These are phyloP conservation scores for Pseudogymnoascus sp. DNA, from an alignment of 2,329 filamentous ascomycete genomes.

Conservation along the genomic window DNA sequence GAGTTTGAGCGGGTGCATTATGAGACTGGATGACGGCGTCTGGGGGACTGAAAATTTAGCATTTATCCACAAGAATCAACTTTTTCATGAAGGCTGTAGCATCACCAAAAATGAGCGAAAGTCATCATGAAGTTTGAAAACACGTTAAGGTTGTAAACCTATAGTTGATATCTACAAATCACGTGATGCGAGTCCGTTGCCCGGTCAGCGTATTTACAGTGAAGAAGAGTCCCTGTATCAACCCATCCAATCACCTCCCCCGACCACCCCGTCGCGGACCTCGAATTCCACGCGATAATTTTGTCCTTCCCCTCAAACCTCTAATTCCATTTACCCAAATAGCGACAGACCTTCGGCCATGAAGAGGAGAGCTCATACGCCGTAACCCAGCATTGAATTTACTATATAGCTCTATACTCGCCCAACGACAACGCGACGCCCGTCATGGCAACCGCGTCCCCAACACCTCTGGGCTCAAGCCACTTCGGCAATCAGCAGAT, in stretches of 20 bases:
- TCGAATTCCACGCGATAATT: not conserved
- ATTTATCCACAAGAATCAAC: not conserved
- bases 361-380: not conserved
- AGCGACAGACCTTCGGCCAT: not conserved
- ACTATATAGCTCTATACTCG: not conserved
- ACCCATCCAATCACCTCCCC: not conserved
- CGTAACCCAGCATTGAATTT: not conserved
- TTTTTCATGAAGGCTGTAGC: not conserved
- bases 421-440: not conserved
- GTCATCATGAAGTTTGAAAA: not conserved
- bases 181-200: not conserved
- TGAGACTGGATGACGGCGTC: not conserved
- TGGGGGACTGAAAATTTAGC: not conserved
- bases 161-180: not conserved
- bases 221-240: not conserved
- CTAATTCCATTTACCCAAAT: not conserved
- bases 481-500: conserved; percentile 36
- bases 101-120: not conserved
- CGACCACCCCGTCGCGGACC: not conserved
- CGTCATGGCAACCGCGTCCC: conserved; percentile 44
- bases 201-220: not conserved
- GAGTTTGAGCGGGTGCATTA: conserved; percentile 3
- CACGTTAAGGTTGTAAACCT: not conserved
- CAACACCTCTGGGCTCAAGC: conserved; percentile 44
- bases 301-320: not conserved